These are phyloP conservation scores for Mangifera indica DNA, from an alignment of 345 rosid genomes.

Conservation along the genomic window DNA sequence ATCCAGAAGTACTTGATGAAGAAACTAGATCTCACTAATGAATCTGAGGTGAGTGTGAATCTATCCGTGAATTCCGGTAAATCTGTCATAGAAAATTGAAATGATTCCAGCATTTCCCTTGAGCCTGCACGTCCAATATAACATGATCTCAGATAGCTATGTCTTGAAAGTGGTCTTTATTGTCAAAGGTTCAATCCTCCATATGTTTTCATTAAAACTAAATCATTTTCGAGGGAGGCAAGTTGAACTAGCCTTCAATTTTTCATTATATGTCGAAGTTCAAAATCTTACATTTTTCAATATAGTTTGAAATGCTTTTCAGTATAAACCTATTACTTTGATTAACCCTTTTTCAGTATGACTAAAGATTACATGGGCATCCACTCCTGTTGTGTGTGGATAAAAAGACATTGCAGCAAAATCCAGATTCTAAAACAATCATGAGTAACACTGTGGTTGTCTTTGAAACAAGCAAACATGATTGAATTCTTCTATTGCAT, in stretches of 20 bases:
- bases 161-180: not conserved
- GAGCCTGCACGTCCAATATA: not conserved
- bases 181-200: not conserved
- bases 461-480: not conserved
- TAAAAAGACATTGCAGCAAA: not conserved
- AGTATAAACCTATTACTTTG: not conserved
- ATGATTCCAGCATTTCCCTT: not conserved
- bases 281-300: not conserved
- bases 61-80: slow-evolving; percentile 20
- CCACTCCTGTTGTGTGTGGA: not conserved
- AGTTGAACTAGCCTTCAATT: not conserved
- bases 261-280: not conserved
- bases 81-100: slow-evolving; percentile 10
- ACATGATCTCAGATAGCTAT: not conserved
- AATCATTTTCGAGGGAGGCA: not conserved
- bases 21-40: slow-evolving; percentile 70
- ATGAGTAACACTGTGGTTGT: not conserved
- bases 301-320: no score
- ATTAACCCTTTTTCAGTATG: not conserved
- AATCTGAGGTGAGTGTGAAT: slow-evolving; percentile 65
- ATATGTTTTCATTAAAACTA: not conserved
- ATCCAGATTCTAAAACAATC: not conserved
- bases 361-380: not conserved
- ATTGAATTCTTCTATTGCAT: not conserved
- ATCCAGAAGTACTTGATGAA: slow-evolving; percentile 78